Conservation (phyloP, 108 stramenopile genomes). For the Discostella pseudostelligera region DNA sequence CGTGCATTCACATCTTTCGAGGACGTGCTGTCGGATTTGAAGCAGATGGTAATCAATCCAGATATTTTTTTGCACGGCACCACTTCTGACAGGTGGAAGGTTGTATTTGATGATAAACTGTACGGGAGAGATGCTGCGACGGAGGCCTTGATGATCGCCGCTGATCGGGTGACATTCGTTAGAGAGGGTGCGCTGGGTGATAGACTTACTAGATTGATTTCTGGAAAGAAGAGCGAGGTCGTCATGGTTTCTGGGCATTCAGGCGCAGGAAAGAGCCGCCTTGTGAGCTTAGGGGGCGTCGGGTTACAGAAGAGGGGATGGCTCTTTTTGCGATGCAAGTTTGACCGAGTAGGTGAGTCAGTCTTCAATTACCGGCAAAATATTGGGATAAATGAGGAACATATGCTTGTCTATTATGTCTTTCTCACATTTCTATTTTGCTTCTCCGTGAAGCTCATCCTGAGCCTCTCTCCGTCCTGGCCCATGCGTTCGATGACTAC, state of each 20-base stretch:
- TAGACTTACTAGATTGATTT: not conserved
- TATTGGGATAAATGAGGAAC: no score
- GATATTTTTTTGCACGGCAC: conserved; percentile 17
- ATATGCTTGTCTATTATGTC: not conserved
- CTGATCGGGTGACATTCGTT: not conserved
- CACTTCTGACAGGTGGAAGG: conserved; percentile 15
- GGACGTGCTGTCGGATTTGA: conserved; percentile 21
- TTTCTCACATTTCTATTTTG: not conserved
- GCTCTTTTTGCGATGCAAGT: conserved; percentile 32
- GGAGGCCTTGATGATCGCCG: conserved; percentile 16
- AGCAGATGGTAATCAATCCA: conserved; percentile 18
- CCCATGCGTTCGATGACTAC: conserved; percentile 26
- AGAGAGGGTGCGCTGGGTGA: conserved; percentile 1
- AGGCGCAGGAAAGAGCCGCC: conserved; percentile 26
- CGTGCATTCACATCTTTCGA: conserved; percentile 20
- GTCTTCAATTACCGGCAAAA: not conserved
- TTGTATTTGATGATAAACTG: conserved; percentile 17
- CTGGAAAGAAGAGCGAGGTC: conserved; percentile 5
- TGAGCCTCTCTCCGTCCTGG: conserved; percentile 29
- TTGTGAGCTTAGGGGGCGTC: conserved; percentile 3
- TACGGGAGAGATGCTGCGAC: conserved; percentile 14
- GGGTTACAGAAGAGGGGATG: conserved; percentile 22
- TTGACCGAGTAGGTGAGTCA: conserved; percentile 23
- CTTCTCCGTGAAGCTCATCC: conserved; percentile 8
- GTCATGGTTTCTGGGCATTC: conserved; percentile 18